Percentiles rank a stretch among this genome's conserved stretches.
Conservation (phyloP, 139 green algal genomes). For the Zygnema circumcarinatum region DNA sequence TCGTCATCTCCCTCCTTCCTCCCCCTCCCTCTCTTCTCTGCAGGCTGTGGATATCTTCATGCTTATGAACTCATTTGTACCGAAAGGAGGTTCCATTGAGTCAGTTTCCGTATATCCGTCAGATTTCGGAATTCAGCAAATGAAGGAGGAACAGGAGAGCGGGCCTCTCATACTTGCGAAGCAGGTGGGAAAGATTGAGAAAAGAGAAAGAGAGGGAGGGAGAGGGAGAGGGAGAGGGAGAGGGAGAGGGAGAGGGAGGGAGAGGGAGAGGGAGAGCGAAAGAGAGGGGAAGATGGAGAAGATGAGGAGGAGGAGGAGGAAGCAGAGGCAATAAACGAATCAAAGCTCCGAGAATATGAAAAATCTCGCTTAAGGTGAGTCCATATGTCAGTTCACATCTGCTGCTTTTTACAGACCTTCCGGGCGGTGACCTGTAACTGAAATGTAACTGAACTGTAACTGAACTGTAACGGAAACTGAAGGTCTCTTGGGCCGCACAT, state of each 20-base stretch:
- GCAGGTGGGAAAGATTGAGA: conserved; percentile 16
- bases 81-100: conserved; percentile 61
- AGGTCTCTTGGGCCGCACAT: neutral
- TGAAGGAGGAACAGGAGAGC: conserved; percentile 80
- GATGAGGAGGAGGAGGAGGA: conserved; percentile 19
- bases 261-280: conserved; percentile 44
- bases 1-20: neutral
- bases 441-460: too few species aligned
- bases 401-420: too few species aligned
- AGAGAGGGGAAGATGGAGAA: conserved; percentile 30
- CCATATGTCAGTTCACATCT: too few species aligned
- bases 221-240: conserved; percentile 22
- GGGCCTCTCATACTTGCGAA: conserved; percentile 73
- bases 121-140: conserved; percentile 89
- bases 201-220: conserved; percentile 50
- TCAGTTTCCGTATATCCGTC: conserved; percentile 89
- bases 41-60: conserved; percentile 82
- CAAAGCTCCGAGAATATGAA: conserved; percentile 84
- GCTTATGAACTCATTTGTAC: conserved; percentile 82
- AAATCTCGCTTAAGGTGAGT: conserved; percentile 74
- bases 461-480: too few species aligned
- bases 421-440: too few species aligned
- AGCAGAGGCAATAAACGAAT: conserved; percentile 48
- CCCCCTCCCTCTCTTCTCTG: neutral
- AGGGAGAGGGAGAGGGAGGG: conserved; percentile 41